Evolutionary conservation across 2,329 filamentous ascomycete species (phyloP).

Genomic region (Penicillium paneum): DNA sequence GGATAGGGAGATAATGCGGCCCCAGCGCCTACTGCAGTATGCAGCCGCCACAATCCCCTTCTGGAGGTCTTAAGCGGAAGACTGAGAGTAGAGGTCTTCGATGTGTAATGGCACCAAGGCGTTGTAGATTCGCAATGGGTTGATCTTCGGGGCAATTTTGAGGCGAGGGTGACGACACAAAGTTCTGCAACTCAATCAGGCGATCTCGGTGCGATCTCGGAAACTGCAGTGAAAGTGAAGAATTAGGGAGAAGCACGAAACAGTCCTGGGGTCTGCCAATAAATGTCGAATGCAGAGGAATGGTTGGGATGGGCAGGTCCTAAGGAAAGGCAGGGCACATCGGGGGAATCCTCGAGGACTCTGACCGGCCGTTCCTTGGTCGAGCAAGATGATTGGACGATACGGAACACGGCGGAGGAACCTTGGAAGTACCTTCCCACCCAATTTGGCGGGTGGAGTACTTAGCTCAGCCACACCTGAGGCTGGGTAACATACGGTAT

Average conservation of each 20-base stretch:
- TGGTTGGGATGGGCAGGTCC: background rate
- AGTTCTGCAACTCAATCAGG: constrained; percentile 7
- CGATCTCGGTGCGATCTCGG: background rate
- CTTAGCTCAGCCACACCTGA: constrained; percentile 13
- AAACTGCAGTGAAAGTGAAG: background rate
- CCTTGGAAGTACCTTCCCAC: constrained; percentile 5
- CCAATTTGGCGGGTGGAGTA: constrained; percentile 13
- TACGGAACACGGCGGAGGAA: constrained; percentile 9
- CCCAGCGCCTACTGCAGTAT: constrained; percentile 17
- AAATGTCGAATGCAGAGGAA: background rate
- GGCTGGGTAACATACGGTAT: constrained; percentile 5
- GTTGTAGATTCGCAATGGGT: constrained; percentile 15
- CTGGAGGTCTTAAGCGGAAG: background rate
- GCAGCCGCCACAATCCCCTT: constrained; percentile 10
- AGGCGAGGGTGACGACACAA: constrained; percentile 10
- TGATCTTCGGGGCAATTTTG: constrained; percentile 6
- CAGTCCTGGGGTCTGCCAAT: background rate
- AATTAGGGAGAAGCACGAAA: background rate
- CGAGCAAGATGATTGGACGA: constrained; percentile 8
- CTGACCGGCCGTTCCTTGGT: constrained; percentile 12
- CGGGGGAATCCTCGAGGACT: constrained; percentile 9
- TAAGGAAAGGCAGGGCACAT: constrained; percentile 4
- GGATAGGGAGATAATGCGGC: constrained; percentile 16
- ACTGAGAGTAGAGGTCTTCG: constrained; percentile 1
- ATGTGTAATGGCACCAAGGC: background rate